Evolutionary conservation across 257 asterid genomes (phyloP), one percentile per base, ranked within the genome.

Genomic region (Nicotiana benthamiana): DNA sequence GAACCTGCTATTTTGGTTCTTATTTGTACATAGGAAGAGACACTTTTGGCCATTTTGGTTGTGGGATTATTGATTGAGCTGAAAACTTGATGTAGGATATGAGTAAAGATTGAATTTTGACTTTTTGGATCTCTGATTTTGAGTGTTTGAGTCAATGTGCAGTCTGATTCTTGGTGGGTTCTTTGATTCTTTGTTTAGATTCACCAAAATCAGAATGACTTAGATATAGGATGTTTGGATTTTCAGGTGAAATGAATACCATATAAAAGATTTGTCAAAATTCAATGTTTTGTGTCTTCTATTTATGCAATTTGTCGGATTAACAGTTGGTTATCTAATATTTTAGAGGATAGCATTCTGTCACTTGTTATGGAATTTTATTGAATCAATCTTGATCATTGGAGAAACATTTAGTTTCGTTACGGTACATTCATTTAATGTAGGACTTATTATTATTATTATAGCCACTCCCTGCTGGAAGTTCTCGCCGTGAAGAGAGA

Each of bases 401-500:
- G 51, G 30, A 20, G 54, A 80, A 68, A 74, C 82, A 40, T 68
- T 60, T 46, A 34, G 24, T 43, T 54, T 40, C 32, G 72, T 80
- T 72, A 75, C 79, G 28, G 64, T 72, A 76, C 34, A 67, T 64
- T 26, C 66, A 76, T 84, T 77, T 84, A 80, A 30, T 77, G 83
- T 76, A 76, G 79, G 84, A 66, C 77, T 81, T 64, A 22, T 26
- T 75, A 56, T 56, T 75, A 56, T 56, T 56, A 75, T 81, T 74
- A 34, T 36, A 82, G 57, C 77, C 34, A 15, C 27, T 80, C 43
- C 82, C 72, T 67, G 77, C 79, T 86, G 77, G 76, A 86, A 92
- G 80, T 78, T 85, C 79, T 53, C 27, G 40, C 62, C 48, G 67
- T 79, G 66, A 70, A 72, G 89, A 82, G 84, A 81, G 89, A 91